phyloP scores from a whole-genome alignment of 169 alveolate genomes.

The Hammondia hammondi region DNA sequence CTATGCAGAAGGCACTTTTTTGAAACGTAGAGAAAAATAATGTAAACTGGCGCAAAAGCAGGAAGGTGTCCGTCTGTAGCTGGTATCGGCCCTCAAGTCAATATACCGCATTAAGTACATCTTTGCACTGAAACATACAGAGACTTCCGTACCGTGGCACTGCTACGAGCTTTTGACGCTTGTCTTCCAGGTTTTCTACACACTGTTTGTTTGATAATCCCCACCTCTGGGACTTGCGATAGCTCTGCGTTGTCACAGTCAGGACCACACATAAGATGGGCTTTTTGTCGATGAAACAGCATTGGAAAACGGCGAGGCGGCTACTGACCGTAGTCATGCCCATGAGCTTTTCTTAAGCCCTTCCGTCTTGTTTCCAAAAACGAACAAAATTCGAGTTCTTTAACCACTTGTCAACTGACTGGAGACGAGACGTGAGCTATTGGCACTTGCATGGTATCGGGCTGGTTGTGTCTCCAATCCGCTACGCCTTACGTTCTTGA shows the following conservation, averaged over 20 bases:
- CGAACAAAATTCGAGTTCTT: background rate
- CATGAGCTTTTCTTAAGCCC: no score
- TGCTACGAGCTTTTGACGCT: conserved; percentile 11
- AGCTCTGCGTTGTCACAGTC: background rate
- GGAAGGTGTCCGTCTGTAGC: no score
- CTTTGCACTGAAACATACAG: background rate
- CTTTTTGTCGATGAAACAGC: no score
- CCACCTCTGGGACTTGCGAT: conserved; percentile 21
- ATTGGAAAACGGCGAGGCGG: background rate
- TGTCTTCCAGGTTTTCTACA: conserved; percentile 12
- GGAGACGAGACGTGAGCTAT: background rate
- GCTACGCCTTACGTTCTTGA: background rate
- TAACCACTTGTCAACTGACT: background rate
- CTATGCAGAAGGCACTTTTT: no score
- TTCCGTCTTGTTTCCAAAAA: background rate
- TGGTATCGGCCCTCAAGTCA: no score
- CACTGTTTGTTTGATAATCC: conserved; percentile 3
- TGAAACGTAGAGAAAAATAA: no score
- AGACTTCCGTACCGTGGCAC: conserved; percentile 16
- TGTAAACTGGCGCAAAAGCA: no score
- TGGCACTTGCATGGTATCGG: background rate
- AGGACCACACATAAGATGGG: no score
- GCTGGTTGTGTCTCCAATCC: no score
- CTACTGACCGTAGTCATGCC: background rate
- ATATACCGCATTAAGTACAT: no score